Conservation (phyloP, 345 rosid species). For the Theobroma cacao region DNA sequence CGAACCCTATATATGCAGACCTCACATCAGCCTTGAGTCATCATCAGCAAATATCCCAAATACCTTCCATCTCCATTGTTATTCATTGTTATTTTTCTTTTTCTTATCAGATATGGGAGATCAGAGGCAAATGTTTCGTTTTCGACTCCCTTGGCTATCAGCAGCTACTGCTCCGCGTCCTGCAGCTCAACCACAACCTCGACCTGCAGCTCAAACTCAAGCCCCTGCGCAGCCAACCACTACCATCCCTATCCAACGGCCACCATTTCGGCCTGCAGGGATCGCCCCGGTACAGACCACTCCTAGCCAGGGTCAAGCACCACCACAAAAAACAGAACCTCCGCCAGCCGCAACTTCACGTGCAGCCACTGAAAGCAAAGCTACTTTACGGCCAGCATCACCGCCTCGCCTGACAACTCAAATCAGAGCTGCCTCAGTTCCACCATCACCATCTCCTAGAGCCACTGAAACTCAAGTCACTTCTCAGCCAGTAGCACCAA, state of each 20-base stretch:
- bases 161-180: conserved; percentile 13
- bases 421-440: conserved; percentile 3
- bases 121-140: conserved; percentile 15
- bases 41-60: conserved; percentile 5
- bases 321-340: conserved; percentile 19
- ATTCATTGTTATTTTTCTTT: background rate
- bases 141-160: conserved; percentile 57
- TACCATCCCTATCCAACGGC: conserved; percentile 27
- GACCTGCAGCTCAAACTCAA: conserved; percentile 21
- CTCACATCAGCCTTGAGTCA: background rate
- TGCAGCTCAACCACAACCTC: conserved; percentile 17
- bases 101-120: conserved; percentile 38
- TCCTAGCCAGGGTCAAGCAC: conserved; percentile 17
- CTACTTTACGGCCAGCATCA: conserved; percentile 18
- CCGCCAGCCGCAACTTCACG: conserved; percentile 15
- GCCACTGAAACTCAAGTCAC: background rate
- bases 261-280: conserved; percentile 49
- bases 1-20: conserved; percentile 20
- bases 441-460: conserved; percentile 13
- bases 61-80: background rate
- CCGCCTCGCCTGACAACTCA: conserved; percentile 13
- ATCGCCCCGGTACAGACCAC: conserved; percentile 25
- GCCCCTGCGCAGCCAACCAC: conserved; percentile 33
- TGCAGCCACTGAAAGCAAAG: conserved; percentile 10
- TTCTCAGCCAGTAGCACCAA: conserved; percentile 6